Conservation (phyloP, 768 basidiomycete genomes). For the Hygrophorus russula region DNA sequence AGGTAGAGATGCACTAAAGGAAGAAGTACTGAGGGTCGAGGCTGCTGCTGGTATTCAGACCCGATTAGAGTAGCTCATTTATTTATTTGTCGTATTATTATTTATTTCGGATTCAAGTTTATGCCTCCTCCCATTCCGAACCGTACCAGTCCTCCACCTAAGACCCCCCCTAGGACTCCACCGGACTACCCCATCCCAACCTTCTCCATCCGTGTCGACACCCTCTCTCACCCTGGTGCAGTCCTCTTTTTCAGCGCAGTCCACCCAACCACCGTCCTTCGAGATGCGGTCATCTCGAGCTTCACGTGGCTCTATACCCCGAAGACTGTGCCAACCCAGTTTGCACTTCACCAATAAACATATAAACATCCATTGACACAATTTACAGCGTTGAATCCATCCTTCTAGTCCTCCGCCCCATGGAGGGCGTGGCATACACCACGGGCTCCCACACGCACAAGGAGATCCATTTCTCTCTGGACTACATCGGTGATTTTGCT, state of each 20-base stretch:
- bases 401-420: conserved; percentile 47
- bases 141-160: not conserved
- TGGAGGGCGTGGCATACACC: conserved; percentile 66
- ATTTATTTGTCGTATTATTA: not conserved
- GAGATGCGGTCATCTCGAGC: conserved; percentile 38
- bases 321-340: conserved; percentile 27
- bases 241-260: conserved; percentile 43
- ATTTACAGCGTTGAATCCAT: conserved; percentile 38
- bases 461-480: conserved; percentile 64
- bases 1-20: conserved; percentile 55
- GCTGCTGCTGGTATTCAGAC: conserved; percentile 46
- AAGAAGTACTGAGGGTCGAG: conserved; percentile 62
- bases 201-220: conserved; percentile 44
- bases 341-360: conserved; percentile 8
- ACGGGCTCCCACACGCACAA: conserved; percentile 44
- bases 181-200: conserved; percentile 41
- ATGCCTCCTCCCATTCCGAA: too few species aligned
- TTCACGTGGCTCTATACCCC: conserved; percentile 32
- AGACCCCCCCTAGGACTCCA: not conserved
- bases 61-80: not conserved
- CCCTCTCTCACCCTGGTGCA: conserved; percentile 48
- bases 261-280: conserved; percentile 27
- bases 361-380: not conserved
- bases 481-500: conserved; percentile 40
- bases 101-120: too few species aligned